Conservation (phyloP, 2,329 filamentous ascomycete species). For the Pleoardoris graminearum region DNA sequence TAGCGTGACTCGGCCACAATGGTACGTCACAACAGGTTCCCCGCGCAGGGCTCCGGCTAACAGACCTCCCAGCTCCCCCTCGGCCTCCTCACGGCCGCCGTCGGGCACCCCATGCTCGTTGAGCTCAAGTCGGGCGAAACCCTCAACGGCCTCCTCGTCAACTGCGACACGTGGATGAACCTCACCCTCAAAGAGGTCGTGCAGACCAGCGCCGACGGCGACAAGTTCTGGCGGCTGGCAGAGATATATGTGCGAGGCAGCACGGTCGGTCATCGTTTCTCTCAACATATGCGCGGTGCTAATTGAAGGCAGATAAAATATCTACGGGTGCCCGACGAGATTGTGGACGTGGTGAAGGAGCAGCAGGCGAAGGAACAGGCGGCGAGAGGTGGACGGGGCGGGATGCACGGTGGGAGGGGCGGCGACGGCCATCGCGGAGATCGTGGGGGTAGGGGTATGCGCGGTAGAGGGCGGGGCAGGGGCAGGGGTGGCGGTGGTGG, state of each 20-base stretch:
- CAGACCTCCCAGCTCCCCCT: constrained; percentile 58
- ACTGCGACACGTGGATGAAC: constrained; percentile 99
- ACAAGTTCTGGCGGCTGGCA: constrained; percentile 87
- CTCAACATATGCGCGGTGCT: neutral
- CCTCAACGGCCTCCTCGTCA: constrained; percentile 91
- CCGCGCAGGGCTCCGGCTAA: constrained; percentile 17
- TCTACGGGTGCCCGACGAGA: constrained; percentile 92
- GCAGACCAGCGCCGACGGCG: constrained; percentile 91
- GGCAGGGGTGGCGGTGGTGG: constrained; percentile 60
- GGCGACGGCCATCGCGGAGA: constrained; percentile 58
- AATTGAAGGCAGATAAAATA: constrained; percentile 81
- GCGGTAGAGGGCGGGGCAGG: constrained; percentile 57
- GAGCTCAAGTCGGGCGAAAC: constrained; percentile 98
- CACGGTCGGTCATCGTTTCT: constrained; percentile 68
- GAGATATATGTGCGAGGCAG: constrained; percentile 98
- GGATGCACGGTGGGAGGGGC: constrained; percentile 59
- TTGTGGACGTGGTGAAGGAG: constrained; percentile 91
- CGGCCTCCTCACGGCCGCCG: constrained; percentile 89
- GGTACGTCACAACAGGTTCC: constrained; percentile 23
- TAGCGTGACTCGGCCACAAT: constrained; percentile 17
- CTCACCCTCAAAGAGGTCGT: constrained; percentile 95
- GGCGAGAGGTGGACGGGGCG: constrained; percentile 65
- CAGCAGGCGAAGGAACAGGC: constrained; percentile 75
- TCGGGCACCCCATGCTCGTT: constrained; percentile 97
- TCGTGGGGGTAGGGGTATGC: constrained; percentile 55